Base-by-base conservation (phyloP, 148 eudicot species). In the Cornus suecica region DNA sequence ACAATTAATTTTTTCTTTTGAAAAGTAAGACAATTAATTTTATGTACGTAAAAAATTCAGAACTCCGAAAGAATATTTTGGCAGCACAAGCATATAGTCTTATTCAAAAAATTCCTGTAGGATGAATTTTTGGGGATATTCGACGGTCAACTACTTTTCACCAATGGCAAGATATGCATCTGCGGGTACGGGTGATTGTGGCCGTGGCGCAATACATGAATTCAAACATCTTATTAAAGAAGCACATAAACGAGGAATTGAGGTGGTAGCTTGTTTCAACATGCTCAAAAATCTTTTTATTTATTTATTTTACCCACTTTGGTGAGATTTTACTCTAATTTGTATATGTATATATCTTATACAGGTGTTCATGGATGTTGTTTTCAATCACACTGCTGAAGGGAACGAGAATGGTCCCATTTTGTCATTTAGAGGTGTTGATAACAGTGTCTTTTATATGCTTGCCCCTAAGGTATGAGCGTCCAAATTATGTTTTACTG, bases 301-400 rank as follows among this genome's bases (percentile, higher is more conserved):
- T 63, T 54, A 48, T 27, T 22, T 30, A n/a, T n/a, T n/a, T n/a
- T n/a, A n/a, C n/a, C n/a, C n/a, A n/a, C n/a, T 73, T 76, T 72
- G 26, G 65, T 71, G 34, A 51, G 48, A 31, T 65, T 76, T 81
- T 74, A 77, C 63, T 80, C 56, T 76, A 45, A 26, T 65, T 56
- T 37, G 9, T 37, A 32, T 32, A 37, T 37, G 6, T 1, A 37
- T 37, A 37, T 37, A 62, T 24, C 65, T 37, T 77, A 74, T 62
- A 68, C 87, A 93, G 99, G 99, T 96, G 45, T 81, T 96, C 80
- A 93, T 96, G 99, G 99, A 96, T 81, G 97, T 96, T 75, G 99
- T 96, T 77, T 93, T 96, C 80, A 96, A 96, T 80, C 99, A 96
- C 83, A 93, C 99, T 41, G 98, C 99, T 79, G 99, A 96, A 90